Base-by-base conservation (phyloP, 192 early-diverging fungal genomes). In the Linnemannia hyalina region DNA sequence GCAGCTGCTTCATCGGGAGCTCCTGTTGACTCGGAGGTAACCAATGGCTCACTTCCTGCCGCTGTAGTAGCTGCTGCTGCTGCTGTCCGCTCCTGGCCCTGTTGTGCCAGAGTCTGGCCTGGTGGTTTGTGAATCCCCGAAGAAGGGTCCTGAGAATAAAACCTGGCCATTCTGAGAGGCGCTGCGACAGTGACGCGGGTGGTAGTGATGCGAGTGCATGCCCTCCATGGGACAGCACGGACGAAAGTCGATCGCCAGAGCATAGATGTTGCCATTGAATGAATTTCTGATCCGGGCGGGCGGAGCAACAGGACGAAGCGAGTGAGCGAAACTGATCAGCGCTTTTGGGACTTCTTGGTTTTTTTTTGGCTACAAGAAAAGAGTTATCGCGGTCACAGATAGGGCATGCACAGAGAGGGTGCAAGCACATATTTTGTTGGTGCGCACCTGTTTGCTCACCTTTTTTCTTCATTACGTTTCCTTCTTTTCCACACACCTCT, bases 231-330 rank as follows among this genome's bases (percentile, higher is more conserved):
- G 11, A 71, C 11, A 23, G 75, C 35, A 3, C 81, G 74, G 6
- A 69, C 54, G 16, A 72, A 60, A 42, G 38, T 69, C 68, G 80
- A 63, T 36, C 75, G 80, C 80, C 80, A 75, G 26, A 76, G 74
- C 80, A 82, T 76, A 54, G 38, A 57, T 23, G 20, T 63, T 55
- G n/a, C 49, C 49, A 52, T 63, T 26, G 6, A 9, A 2, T 55
- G 35, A 29, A 38, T 75, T 29, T 32, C 13, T 57, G 57, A 46
- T 41, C 41, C n/a, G 49, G 49, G 15, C 16, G 35, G 40, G 42
- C 40, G 26, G 71, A 46, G 42, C 71, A 46, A 73, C 68, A 69
- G 6, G 32, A 69, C 18, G 18, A 11, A 32, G 63, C 1, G 65
- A 13, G 68, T 36, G 18, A 23, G 16, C 69, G 36, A 23, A 68